Evolutionary conservation across 768 basidiomycete species (phyloP), one percentile per base, ranked within the genome.

Genomic region (Thelephora ganbajun): DNA sequence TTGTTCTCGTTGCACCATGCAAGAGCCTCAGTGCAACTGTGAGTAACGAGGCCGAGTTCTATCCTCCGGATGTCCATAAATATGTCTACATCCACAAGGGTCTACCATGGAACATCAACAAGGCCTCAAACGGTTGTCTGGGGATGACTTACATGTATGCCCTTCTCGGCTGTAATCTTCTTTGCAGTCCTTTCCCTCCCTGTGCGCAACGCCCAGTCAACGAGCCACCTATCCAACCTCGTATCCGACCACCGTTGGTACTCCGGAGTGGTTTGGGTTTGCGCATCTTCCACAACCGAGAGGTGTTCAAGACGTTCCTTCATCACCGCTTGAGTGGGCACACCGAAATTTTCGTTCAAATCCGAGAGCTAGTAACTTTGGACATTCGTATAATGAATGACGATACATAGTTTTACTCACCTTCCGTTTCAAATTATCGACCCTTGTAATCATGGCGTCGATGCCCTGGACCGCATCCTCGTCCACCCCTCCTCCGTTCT

Each of bases 1-100:
- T 93, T 84, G 65, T 99, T 97, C 71, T 99, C 96, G 52, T 79
- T 91, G 56, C 92, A 97, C 94, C 94, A 99, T 16, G 78, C 72
- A 42, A 99, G 69, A 12, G 94, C 94, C 63, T 96, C 91, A 5
- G 82, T 72, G 54, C 91, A 93, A 52, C 82, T 85, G 51, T 85
- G 79, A 23, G 67, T 67, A 5, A 69, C 61, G 35, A 99, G 72
- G 0, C 89, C 91, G 7, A 72, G 68, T 63, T 96, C 91, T 54
- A 98, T 93, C 49, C 83, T 76, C 33, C 72, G 74, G 45, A 97
- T 87, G 51, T 96, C 91, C 53, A 77, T 79, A 63, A 96, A 97
- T 16, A 97, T 70, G 47, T 93, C 87, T 39, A 93, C 80, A 59
- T 97, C 93, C 26, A 92, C 90, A 3, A 94, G 71, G 35, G 76